Conservation (phyloP, 164 flowering plant species). For the Stephania yunnanensis region DNA sequence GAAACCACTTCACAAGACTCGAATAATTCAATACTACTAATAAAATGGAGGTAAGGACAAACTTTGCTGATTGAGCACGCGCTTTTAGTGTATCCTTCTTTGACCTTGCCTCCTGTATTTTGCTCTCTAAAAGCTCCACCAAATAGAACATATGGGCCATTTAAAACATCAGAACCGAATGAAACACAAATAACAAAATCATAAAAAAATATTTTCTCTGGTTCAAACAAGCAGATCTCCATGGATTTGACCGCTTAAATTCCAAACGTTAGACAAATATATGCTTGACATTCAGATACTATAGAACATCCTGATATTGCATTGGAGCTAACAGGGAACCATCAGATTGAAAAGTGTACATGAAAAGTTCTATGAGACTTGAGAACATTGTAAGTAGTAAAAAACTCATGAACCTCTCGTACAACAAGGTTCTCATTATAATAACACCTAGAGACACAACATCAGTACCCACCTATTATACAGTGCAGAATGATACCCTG, state of each 20-base stretch:
- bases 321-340: no score
- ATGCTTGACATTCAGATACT: no score
- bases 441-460: no score
- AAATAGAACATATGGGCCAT: conserved; percentile 1
- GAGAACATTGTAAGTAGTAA: no score
- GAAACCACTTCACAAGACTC: background rate
- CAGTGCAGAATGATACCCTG: no score
- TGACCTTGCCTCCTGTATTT: conserved; percentile 91
- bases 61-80: conserved; percentile 98
- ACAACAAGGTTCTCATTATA: no score
- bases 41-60: conserved; percentile 20
- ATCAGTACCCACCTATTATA: no score
- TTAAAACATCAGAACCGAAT: background rate
- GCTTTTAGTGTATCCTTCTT: conserved; percentile 96
- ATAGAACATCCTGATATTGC: no score
- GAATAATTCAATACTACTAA: conserved; percentile 3
- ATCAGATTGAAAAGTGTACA: no score
- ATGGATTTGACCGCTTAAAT: background rate
- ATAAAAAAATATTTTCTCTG: background rate
- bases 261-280: background rate
- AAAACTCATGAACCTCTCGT: no score
- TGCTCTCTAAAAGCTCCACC: conserved; percentile 85
- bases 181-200: background rate
- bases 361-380: no score
- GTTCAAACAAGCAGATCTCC: background rate